Percentiles rank a stretch among this genome's conserved stretches.
Conservation (phyloP, 1,139 yeast genomes). For the Pichia sp. region DNA sequence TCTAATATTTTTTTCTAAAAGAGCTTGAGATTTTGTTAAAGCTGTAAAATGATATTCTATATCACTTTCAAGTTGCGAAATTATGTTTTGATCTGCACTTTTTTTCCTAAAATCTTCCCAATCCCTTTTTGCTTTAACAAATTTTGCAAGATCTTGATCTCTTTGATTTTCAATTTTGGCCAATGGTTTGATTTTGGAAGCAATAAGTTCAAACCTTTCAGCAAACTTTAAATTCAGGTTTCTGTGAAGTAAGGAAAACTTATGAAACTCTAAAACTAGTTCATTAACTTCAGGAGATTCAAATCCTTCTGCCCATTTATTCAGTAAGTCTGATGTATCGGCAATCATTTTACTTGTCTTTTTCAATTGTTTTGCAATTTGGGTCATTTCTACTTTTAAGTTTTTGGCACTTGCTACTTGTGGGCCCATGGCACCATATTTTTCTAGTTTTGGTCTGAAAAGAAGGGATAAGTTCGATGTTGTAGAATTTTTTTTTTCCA, state of each 20-base stretch:
- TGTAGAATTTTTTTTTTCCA: conserved; percentile 3
- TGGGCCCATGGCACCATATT: conserved; percentile 14
- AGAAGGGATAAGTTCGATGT: conserved; percentile 1
- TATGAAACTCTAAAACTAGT: conserved; percentile 8
- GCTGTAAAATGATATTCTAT: conserved; percentile 3
- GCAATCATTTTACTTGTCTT: conserved; percentile 1
- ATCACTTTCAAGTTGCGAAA: conserved; percentile 6
- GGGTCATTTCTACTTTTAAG: conserved; percentile 3
- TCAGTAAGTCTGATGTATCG: not conserved
- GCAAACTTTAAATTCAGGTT: conserved; percentile 5
- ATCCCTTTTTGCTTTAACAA: conserved; percentile 6
- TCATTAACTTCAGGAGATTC: conserved; percentile 9
- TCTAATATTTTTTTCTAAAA: conserved; percentile 9
- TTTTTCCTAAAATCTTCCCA: conserved; percentile 5
- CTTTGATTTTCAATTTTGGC: conserved; percentile 5
- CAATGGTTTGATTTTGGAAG: conserved; percentile 2
- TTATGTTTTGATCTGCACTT: conserved; percentile 6
- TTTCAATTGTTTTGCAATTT: conserved; percentile 1
- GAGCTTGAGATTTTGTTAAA: conserved; percentile 4
- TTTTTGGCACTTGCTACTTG: conserved; percentile 5
- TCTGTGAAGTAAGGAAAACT: conserved; percentile 6
- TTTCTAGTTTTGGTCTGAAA: conserved; percentile 14
- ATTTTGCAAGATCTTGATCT: conserved; percentile 1
- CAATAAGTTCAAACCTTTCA: conserved; percentile 5
- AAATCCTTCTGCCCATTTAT: conserved; percentile 9